Evolutionary conservation across 1,284 basidiomycete genomes (phyloP).

Genomic region (Afroboletus lepidellus): DNA sequence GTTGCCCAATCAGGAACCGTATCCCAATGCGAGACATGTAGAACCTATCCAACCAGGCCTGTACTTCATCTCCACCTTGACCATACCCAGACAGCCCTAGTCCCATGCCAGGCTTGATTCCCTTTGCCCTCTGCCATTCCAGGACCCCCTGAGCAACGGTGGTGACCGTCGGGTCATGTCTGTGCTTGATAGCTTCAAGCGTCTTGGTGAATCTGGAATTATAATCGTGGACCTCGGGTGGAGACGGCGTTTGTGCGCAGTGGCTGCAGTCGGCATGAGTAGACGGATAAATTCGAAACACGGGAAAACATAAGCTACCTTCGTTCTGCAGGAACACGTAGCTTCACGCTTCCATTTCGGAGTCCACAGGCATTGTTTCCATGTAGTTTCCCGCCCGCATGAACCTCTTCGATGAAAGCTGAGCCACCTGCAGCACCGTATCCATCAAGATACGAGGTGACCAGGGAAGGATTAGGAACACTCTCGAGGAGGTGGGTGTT

Average conservation of each 20-base stretch:
- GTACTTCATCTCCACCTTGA: slow-evolving; percentile 84
- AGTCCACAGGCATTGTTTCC: slow-evolving; percentile 31
- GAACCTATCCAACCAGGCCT: slow-evolving; percentile 95
- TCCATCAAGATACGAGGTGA: slow-evolving; percentile 29
- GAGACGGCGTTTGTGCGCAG: slow-evolving; percentile 77
- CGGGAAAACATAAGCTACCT: slow-evolving; percentile 41
- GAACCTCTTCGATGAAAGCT: slow-evolving; percentile 7
- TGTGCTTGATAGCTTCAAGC: slow-evolving; percentile 87
- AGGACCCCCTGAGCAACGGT: slow-evolving; percentile 91
- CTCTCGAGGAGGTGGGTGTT: slow-evolving; percentile 57
- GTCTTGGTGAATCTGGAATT: slow-evolving; percentile 89
- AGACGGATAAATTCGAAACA: slow-evolving; percentile 9
- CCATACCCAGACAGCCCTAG: slow-evolving; percentile 42
- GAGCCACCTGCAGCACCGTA: slow-evolving; percentile 12
- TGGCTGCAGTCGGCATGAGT: slow-evolving; percentile 59
- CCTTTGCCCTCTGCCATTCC: slow-evolving; percentile 65
- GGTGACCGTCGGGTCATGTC: slow-evolving; percentile 97
- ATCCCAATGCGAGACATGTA: slow-evolving; percentile 98
- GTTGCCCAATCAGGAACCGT: slow-evolving; percentile 92
- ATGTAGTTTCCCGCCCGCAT: slow-evolving; percentile 14
- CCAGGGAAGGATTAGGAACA: slow-evolving; percentile 64
- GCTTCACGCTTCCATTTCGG: slow-evolving; percentile 46
- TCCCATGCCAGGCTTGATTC: slow-evolving; percentile 31
- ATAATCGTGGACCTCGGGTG: slow-evolving; percentile 92
- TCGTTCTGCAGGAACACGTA: slow-evolving; percentile 73